Evolutionary conservation across 371 early-diverging fungal genomes (phyloP).

Genomic region (Batkoa obscura): DNA sequence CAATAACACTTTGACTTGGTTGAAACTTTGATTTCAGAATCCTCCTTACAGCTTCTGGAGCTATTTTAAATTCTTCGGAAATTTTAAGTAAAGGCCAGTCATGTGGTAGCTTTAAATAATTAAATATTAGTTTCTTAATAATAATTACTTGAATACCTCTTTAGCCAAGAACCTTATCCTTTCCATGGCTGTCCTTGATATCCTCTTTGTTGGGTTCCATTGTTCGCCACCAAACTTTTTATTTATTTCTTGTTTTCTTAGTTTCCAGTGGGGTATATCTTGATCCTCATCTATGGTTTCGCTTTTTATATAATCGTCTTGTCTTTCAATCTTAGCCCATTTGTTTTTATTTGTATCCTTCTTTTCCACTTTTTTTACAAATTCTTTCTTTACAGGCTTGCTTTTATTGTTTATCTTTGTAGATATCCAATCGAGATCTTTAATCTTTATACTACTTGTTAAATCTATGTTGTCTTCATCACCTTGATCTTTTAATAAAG

Average conservation of each 20-base stretch:
- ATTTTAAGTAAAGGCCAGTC: constrained; percentile 16
- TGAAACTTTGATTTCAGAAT: constrained; percentile 20
- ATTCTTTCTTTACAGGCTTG: no score
- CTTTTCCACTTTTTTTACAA: background rate
- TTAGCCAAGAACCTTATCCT: constrained; percentile 17
- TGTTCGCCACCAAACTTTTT: constrained; percentile 9
- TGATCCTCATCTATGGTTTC: background rate
- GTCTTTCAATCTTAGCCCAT: background rate
- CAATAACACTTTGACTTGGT: constrained; percentile 10
- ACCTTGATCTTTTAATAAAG: no score
- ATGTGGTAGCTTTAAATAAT: constrained; percentile 14
- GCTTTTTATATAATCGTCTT: background rate
- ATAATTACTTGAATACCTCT: constrained; percentile 6
- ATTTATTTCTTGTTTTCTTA: background rate
- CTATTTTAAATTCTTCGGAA: constrained; percentile 17
- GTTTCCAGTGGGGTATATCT: background rate
- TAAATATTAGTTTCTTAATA: background rate
- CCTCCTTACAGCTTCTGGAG: constrained; percentile 19
- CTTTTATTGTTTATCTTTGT: background rate
- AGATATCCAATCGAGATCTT: background rate
- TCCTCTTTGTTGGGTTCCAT: constrained; percentile 17
- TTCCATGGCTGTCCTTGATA: constrained; percentile 22
- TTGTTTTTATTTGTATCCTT: background rate
- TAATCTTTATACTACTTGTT: no score
- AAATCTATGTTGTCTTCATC: no score